Evolutionary conservation across 495 filamentous ascomycete genomes (phyloP).

Genomic region (Penicillium macrosclerotiorum): DNA sequence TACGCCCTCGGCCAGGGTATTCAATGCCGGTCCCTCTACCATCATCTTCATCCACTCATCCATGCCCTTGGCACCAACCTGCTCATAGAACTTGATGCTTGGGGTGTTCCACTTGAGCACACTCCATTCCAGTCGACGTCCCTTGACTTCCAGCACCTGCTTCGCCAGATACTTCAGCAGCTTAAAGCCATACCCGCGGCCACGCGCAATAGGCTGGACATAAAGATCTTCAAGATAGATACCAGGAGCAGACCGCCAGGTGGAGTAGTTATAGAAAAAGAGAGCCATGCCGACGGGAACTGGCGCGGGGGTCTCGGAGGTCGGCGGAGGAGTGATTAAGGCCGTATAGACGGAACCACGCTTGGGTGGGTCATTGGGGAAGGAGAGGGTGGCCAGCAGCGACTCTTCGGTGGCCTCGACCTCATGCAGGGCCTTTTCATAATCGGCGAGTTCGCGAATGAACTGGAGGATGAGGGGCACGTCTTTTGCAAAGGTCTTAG

Average conservation of each 20-base stretch:
- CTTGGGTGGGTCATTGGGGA: slow-evolving; percentile 48
- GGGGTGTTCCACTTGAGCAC: slow-evolving; percentile 90
- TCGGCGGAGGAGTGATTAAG: slow-evolving; percentile 35
- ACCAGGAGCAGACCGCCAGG: slow-evolving; percentile 82
- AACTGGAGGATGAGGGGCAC: slow-evolving; percentile 76
- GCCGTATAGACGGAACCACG: slow-evolving; percentile 45
- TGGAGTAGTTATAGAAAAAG: slow-evolving; percentile 74
- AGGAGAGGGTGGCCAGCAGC: slow-evolving; percentile 76
- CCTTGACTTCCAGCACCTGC: slow-evolving; percentile 61
- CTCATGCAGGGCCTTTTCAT: slow-evolving; percentile 67
- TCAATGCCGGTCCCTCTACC: slow-evolving; percentile 71
- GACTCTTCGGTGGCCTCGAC: slow-evolving; percentile 76
- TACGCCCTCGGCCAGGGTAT: slow-evolving; percentile 48
- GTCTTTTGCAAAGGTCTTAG: slow-evolving; percentile 53
- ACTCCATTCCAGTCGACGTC: slow-evolving; percentile 84
- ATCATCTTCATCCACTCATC: slow-evolving; percentile 91
- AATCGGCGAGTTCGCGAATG: slow-evolving; percentile 85
- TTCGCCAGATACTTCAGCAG: slow-evolving; percentile 78
- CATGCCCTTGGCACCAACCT: slow-evolving; percentile 77
- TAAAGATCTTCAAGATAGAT: slow-evolving; percentile 96
- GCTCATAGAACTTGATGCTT: slow-evolving; percentile 79
- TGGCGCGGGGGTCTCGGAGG: slow-evolving; percentile 24
- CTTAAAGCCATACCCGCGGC: slow-evolving; percentile 74
- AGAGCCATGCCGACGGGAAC: slow-evolving; percentile 58
- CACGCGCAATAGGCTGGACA: slow-evolving; percentile 66